Conservation (phyloP, 805 yeast genomes). For the Millerago galiae region DNA sequence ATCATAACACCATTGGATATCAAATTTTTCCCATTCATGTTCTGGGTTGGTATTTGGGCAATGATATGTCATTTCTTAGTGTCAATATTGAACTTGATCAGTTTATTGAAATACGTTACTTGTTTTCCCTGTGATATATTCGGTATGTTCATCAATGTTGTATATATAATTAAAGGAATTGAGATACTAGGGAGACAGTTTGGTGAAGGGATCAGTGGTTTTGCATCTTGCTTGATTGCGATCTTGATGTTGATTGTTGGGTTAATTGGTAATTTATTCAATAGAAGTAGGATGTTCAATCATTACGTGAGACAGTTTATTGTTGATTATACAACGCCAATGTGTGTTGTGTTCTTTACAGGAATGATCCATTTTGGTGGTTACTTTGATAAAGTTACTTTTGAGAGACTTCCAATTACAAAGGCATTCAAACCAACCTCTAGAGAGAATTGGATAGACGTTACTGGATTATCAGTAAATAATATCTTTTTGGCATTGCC, state of each 20-base stretch:
- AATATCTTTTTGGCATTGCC: slow-evolving; percentile 88
- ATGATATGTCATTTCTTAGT: slow-evolving; percentile 72
- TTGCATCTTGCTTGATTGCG: slow-evolving; percentile 68
- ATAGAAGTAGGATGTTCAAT: slow-evolving; percentile 53
- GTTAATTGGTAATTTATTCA: slow-evolving; percentile 45
- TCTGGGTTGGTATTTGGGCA: slow-evolving; percentile 92
- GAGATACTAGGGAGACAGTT: slow-evolving; percentile 77
- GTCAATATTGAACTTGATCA: slow-evolving; percentile 63
- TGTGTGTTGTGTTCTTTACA: slow-evolving; percentile 80
- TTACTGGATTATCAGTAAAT: slow-evolving; percentile 42
- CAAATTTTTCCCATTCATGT: slow-evolving; percentile 76
- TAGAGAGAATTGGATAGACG: slow-evolving; percentile 33
- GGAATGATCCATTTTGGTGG: slow-evolving; percentile 94
- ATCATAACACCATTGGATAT: slow-evolving; percentile 46
- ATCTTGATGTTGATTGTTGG: slow-evolving; percentile 77
- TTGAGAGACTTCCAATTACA: slow-evolving; percentile 63
- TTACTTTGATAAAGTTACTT: slow-evolving; percentile 44
- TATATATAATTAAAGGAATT: slow-evolving; percentile 86
- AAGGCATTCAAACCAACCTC: slow-evolving; percentile 71
- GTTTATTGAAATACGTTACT: slow-evolving; percentile 64
- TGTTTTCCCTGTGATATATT: slow-evolving; percentile 86
- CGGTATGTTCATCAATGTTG: slow-evolving; percentile 84
- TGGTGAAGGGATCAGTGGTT: slow-evolving; percentile 44
- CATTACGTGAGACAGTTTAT: slow-evolving; percentile 59
- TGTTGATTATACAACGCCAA: slow-evolving; percentile 82